Percentiles rank a stretch among this genome's conserved stretches.
Conservation (phyloP, 257 asterid species). For the Dorcoceras hygrometricum region DNA sequence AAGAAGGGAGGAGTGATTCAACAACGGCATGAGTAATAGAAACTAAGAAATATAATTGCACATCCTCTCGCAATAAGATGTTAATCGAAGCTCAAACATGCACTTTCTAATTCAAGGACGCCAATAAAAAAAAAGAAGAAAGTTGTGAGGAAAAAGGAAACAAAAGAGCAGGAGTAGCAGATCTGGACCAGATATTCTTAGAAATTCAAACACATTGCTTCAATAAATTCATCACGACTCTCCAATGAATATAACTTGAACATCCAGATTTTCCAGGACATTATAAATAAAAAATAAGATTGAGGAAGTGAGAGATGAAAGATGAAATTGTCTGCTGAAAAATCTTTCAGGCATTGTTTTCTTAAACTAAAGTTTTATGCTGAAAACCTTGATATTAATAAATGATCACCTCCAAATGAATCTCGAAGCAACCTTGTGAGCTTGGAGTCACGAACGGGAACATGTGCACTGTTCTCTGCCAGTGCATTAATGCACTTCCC, state of each 20-base stretch:
- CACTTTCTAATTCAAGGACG: not conserved
- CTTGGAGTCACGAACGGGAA: no score
- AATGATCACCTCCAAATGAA: no score
- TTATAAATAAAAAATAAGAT: not conserved
- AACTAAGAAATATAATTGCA: conserved; percentile 1
- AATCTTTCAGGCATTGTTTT: no score
- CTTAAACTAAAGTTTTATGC: no score
- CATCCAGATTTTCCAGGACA: not conserved
- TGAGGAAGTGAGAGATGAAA: not conserved
- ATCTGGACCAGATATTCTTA: conserved; percentile 11
- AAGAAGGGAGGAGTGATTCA: no score
- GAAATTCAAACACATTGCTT: not conserved
- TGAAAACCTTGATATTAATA: no score
- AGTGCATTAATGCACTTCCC: no score
- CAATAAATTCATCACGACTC: conserved; percentile 11
- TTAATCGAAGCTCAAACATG: not conserved
- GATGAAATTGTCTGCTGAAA: not conserved
- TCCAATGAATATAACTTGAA: conserved; percentile 1
- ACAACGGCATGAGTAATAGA: conserved; percentile 8
- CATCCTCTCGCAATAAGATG: not conserved
- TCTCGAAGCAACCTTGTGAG: no score
- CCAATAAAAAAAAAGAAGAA: not conserved
- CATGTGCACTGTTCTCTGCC: no score
- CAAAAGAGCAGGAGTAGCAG: conserved; percentile 8
- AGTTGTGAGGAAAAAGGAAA: not conserved